Percentiles rank a stretch among this genome's conserved stretches.
These are phyloP conservation scores for Chenopodium berlandieri DNA, from an alignment of 148 eudicot species.

Conservation along the genomic window DNA sequence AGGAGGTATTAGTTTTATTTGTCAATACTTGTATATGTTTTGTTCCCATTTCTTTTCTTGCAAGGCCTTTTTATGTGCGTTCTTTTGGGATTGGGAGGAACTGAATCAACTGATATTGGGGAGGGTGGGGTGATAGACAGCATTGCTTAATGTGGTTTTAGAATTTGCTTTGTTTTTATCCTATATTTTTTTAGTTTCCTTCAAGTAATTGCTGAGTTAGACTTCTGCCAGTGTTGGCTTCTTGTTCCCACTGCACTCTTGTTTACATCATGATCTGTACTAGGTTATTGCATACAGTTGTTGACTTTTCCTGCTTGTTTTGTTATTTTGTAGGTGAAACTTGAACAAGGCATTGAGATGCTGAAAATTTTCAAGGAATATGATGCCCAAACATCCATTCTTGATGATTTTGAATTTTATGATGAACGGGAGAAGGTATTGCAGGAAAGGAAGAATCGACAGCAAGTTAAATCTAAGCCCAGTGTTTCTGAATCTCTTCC, in stretches of 20 bases:
- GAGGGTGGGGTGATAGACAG: background rate
- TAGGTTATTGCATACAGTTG: background rate
- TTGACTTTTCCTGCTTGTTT: background rate
- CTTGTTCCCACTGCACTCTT: background rate
- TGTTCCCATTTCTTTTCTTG: background rate
- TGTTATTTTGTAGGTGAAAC: conserved; percentile 61
- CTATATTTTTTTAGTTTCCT: too few species aligned
- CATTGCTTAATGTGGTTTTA: background rate
- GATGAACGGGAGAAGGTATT: conserved; percentile 75
- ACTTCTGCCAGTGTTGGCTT: too few species aligned
- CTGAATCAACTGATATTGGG: too few species aligned
- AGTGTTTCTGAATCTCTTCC: conserved; percentile 34
- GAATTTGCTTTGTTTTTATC: background rate
- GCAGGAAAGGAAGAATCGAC: conserved; percentile 75
- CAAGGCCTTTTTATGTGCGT: background rate
- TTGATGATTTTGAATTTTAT: conserved; percentile 80
- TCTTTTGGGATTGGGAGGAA: too few species aligned
- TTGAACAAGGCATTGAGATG: conserved; percentile 84
- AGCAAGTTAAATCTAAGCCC: conserved; percentile 44
- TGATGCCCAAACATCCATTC: conserved; percentile 64
- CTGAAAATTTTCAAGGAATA: conserved; percentile 82
- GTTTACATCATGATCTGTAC: background rate
- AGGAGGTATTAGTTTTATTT: conserved; percentile 56
- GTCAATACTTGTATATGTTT: background rate
- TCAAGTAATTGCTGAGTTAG: too few species aligned